Conservation (phyloP, 495 filamentous ascomycete species). For the Aeminium ludgeri region DNA sequence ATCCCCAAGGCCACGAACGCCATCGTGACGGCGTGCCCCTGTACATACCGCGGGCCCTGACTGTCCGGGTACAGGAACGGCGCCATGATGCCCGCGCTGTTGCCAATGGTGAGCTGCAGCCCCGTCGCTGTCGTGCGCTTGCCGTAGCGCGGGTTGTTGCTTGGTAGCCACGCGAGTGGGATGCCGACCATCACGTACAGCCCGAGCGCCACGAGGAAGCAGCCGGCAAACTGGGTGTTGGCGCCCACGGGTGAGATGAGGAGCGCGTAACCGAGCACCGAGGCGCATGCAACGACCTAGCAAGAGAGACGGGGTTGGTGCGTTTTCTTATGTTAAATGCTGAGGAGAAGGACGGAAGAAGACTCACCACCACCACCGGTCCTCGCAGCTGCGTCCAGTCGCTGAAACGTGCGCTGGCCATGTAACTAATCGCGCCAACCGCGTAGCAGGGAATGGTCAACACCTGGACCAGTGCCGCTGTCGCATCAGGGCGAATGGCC, state of each 20-base stretch:
- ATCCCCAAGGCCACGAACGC: conserved; percentile 34
- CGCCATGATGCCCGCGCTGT: conserved; percentile 51
- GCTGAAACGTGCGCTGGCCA: conserved; percentile 41
- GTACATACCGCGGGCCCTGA: conserved; percentile 33
- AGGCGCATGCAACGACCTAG: conserved; percentile 41
- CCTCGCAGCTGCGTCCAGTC: conserved; percentile 46
- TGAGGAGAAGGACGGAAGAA: too few relatives aligned
- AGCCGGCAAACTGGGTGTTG: conserved; percentile 53
- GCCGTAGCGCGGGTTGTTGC: conserved; percentile 46
- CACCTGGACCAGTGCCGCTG: conserved; percentile 45
- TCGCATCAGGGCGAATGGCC: conserved; percentile 41
- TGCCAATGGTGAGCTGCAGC: conserved; percentile 53
- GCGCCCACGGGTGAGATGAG: conserved; percentile 40
- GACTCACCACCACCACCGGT: conserved; percentile 38
- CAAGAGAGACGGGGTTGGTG: too few relatives aligned
- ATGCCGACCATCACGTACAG: conserved; percentile 54
- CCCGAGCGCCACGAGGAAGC: conserved; percentile 52
- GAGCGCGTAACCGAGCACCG: conserved; percentile 52
- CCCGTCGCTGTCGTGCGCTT: conserved; percentile 56
- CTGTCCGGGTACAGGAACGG: conserved; percentile 34
- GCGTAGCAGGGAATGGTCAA: conserved; percentile 67
- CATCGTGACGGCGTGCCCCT: conserved; percentile 39
- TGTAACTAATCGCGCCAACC: conserved; percentile 48
- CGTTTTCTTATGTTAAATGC: too few relatives aligned
- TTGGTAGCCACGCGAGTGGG: conserved; percentile 50